A percentile compares a stretch with the other conserved stretches of the same genome.
phyloP scores from a whole-genome alignment of 1,284 basidiomycete species.

The Amylostereum chailletii region DNA sequence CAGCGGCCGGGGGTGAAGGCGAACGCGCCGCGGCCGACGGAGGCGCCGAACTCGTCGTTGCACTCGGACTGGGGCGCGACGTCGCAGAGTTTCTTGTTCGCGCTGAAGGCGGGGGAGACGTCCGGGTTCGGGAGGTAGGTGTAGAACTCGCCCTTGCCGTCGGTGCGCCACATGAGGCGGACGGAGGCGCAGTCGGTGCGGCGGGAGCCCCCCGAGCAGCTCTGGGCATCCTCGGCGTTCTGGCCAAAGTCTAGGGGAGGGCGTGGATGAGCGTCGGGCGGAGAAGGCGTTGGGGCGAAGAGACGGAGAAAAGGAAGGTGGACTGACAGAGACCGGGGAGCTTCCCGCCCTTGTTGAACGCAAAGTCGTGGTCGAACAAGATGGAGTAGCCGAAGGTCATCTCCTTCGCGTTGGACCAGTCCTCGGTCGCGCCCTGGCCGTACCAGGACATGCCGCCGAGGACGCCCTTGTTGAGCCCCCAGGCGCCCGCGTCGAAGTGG shows the following conservation, averaged over 20 bases:
- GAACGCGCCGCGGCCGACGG: conserved; percentile 71
- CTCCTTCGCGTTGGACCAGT: conserved; percentile 35
- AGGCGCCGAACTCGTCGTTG: conserved; percentile 55
- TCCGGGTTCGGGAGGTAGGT: conserved; percentile 38
- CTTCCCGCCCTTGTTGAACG: conserved; percentile 25
- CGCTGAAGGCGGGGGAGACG: conserved; percentile 35
- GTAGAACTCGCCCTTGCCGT: conserved; percentile 49
- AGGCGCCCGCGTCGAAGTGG: conserved; percentile 47
- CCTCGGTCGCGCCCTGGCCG: conserved; percentile 29
- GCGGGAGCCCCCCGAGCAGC: conserved; percentile 47
- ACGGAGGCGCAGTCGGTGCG: conserved; percentile 40
- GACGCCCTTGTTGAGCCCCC: conserved; percentile 42
- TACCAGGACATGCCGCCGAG: conserved; percentile 60
- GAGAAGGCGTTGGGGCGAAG: too few species aligned
- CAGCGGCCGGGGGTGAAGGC: conserved; percentile 49
- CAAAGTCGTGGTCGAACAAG: conserved; percentile 48
- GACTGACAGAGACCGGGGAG: conserved; percentile 23
- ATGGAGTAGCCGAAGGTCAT: conserved; percentile 50
- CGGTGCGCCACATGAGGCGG: conserved; percentile 47
- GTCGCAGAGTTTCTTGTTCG: conserved; percentile 45
- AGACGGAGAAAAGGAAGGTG: not conserved
- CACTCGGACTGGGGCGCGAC: conserved; percentile 47
- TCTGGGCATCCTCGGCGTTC: conserved; percentile 27
- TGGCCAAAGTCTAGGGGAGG: conserved; percentile 38
- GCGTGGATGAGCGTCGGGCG: conserved; percentile 1